Evolutionary conservation across 179 eudicot genomes (phyloP), one percentile per base, ranked within the genome.

Genomic region (Nepenthes alata): DNA sequence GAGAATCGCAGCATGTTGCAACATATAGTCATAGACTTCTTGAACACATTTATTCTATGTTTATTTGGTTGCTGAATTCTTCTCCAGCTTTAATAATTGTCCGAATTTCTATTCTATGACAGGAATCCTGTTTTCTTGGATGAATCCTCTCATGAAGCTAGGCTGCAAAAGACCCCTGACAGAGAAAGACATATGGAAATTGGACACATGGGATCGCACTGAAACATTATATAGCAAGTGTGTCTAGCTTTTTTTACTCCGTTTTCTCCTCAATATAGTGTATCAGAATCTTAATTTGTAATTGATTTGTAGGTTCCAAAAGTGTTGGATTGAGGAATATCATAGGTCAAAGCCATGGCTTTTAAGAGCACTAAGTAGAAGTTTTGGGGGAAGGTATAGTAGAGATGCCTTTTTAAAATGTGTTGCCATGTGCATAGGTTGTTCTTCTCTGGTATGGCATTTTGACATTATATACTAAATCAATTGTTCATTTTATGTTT

Each of bases 141-240:
- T 87, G 77, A 83, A 88, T 60, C 93, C 95, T 54, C 76, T 87
- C 45, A 79, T 87, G 95, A 67, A 69, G 73, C 83, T 84, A 69
- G 95, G 95, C 54, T 83, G 80, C 59, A 78, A 53, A 75, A 89
- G 81, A 69, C 95, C 95, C 35, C 77, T 89, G 47, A 83, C 87
- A 13, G 95, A 89, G 75, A 89, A 83, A 70, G 95, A 89, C 77
- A 78, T 89, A 49, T 89, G 95, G 95, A 75, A 78, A 82, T 72
- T 89, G 58, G 97, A 89, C 65, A 72, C 85, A 6, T 89, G 97
- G 97, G 97, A 89, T 76, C 78, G 72, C 64, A 85, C 89, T 52
- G 91, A 87, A 74, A 83, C 84, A 62, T 75, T 89, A 74, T 71
- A 77, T 64, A 74, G 49, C 80, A 78, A 73, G 91, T 87, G 62